Percentiles rank a stretch among this genome's conserved stretches.
phyloP scores from a whole-genome alignment of 129 eudicot genomes.

The Escallonia herrerae region DNA sequence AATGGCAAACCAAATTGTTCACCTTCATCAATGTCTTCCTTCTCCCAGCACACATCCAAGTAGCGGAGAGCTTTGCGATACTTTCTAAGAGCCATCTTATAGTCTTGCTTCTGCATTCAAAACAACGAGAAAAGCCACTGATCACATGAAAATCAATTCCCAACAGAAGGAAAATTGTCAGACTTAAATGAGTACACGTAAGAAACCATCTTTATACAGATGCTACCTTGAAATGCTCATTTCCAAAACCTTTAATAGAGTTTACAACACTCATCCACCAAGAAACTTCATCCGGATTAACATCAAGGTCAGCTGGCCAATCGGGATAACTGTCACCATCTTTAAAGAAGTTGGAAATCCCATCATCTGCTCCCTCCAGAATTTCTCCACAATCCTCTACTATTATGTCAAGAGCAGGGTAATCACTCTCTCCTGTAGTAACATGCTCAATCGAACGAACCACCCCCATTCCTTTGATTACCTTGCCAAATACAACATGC shows the following conservation, averaged over 20 bases:
- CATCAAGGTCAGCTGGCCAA: conserved; percentile 86
- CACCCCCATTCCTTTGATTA: conserved; percentile 84
- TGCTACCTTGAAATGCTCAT: conserved; percentile 79
- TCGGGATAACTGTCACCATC: conserved; percentile 92
- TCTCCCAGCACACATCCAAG: conserved; percentile 81
- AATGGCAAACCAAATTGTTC: conserved; percentile 3
- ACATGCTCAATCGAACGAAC: conserved; percentile 75
- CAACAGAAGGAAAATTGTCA: too few relatives aligned
- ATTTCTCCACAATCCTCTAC: conserved; percentile 89
- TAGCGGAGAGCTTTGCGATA: conserved; percentile 78
- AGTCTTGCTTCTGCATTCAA: conserved; percentile 62
- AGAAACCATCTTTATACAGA: not conserved
- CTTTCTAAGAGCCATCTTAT: conserved; percentile 84
- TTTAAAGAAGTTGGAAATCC: conserved; percentile 66
- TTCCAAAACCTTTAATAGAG: conserved; percentile 57
- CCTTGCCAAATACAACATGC: conserved; percentile 88
- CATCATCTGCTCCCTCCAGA: conserved; percentile 86
- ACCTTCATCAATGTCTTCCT: conserved; percentile 79
- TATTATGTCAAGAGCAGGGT: conserved; percentile 56
- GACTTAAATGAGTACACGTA: too few relatives aligned
- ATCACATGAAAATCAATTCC: not conserved
- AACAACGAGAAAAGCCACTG: conserved; percentile 1
- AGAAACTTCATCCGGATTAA: conserved; percentile 50
- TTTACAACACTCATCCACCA: conserved; percentile 79
- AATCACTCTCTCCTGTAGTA: conserved; percentile 31